phyloP scores from a whole-genome alignment of 2,329 filamentous ascomycete genomes.

The Orbilia ellipsospora region DNA sequence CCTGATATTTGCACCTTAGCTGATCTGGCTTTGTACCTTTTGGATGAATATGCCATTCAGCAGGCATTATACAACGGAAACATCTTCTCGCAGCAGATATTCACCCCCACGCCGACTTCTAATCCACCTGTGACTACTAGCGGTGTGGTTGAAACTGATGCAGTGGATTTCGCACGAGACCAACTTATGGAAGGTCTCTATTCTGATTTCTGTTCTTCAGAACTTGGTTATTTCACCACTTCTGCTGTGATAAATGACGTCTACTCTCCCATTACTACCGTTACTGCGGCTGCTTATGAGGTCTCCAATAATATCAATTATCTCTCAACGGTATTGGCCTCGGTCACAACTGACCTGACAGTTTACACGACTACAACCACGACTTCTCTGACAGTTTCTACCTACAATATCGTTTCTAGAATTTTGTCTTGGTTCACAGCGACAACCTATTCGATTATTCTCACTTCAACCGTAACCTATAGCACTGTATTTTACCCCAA shows the following conservation, averaged over 20 bases:
- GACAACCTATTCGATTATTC: background rate
- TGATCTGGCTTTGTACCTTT: constrained; percentile 21
- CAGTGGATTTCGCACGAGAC: constrained; percentile 25
- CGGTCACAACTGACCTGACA: constrained; percentile 10
- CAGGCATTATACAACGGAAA: constrained; percentile 38
- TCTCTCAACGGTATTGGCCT: background rate
- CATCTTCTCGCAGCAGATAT: background rate
- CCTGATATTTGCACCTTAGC: background rate
- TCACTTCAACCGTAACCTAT: background rate
- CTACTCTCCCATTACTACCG: background rate
- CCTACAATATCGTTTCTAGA: background rate
- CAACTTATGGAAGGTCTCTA: constrained; percentile 27
- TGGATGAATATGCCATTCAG: constrained; percentile 17
- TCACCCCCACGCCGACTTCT: background rate
- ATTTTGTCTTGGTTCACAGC: background rate
- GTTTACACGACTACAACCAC: constrained; percentile 12
- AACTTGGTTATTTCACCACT: constrained; percentile 29
- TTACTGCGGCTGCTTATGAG: background rate
- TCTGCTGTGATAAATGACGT: constrained; percentile 17
- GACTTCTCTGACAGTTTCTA: background rate
- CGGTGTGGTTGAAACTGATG: constrained; percentile 16
- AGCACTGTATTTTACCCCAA: background rate
- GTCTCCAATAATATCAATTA: background rate
- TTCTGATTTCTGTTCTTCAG: constrained; percentile 48
- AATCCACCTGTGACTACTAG: constrained; percentile 9